A percentile compares a stretch with the other conserved stretches of the same genome.
These are phyloP conservation scores for Nepenthes alata DNA, from an alignment of 179 eudicot species.

Conservation along the genomic window DNA sequence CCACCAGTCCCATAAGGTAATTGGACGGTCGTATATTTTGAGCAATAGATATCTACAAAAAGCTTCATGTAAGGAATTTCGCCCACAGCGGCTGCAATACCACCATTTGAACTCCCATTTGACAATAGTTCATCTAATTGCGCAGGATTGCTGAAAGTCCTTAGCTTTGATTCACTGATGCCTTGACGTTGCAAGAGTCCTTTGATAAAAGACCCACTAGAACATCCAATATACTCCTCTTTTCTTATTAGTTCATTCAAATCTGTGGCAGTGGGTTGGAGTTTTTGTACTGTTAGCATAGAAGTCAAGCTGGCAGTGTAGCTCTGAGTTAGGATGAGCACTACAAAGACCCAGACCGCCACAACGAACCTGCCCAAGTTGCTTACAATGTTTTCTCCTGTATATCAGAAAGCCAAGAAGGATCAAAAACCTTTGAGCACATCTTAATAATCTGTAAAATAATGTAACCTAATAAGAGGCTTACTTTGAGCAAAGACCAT, in stretches of 20 bases:
- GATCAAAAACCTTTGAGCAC: too few relatives aligned
- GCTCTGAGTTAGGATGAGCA: slow-evolving; percentile 17
- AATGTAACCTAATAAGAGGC: slow-evolving; percentile 2
- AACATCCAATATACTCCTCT: slow-evolving; percentile 19
- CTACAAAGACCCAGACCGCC: slow-evolving; percentile 15
- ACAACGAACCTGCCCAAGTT: slow-evolving; percentile 11
- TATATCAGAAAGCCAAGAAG: neutral
- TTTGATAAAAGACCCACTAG: slow-evolving; percentile 16
- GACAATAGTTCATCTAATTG: slow-evolving; percentile 11
- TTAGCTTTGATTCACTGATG: slow-evolving; percentile 11
- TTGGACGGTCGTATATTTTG: slow-evolving; percentile 16
- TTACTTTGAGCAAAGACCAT: slow-evolving; percentile 58
- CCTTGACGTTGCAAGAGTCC: slow-evolving; percentile 11
- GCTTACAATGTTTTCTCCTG: slow-evolving; percentile 13
- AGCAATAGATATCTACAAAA: slow-evolving; percentile 11
- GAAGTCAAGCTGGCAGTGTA: slow-evolving; percentile 28
- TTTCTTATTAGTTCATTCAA: slow-evolving; percentile 13
- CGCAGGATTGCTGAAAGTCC: slow-evolving; percentile 1
- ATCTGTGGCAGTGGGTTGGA: slow-evolving; percentile 14
- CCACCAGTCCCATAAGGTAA: slow-evolving; percentile 15
- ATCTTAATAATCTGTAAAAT: too few relatives aligned
- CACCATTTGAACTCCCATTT: slow-evolving; percentile 18
- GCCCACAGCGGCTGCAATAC: slow-evolving; percentile 18
- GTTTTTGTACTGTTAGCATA: slow-evolving; percentile 18
- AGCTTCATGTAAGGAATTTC: slow-evolving; percentile 14